A percentile compares a stretch with the other conserved stretches of the same genome.
These are phyloP conservation scores for Hortiboletus campestris DNA, from an alignment of 768 basidiomycete genomes.

Conservation along the genomic window DNA sequence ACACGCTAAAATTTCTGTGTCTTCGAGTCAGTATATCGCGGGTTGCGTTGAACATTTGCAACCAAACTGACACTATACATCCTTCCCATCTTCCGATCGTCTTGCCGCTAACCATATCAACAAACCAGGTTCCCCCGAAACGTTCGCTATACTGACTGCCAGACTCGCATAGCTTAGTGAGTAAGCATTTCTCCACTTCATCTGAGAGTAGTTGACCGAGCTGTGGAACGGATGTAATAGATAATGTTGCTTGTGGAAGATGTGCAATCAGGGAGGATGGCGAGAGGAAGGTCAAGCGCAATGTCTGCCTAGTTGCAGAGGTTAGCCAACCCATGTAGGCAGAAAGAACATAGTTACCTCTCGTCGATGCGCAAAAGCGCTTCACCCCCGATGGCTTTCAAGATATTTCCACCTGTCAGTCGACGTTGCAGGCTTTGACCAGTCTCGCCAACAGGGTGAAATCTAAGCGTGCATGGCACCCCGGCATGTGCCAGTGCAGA, in stretches of 20 bases:
- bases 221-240: constrained; percentile 73
- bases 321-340: neutral
- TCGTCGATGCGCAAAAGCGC: constrained; percentile 69
- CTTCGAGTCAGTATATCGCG: constrained; percentile 4
- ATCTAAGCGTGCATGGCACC: constrained; percentile 54
- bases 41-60: neutral
- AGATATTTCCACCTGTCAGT: constrained; percentile 40
- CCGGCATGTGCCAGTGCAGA: constrained; percentile 51
- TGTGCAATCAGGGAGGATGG: constrained; percentile 78
- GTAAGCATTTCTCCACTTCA: constrained; percentile 71
- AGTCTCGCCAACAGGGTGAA: constrained; percentile 65
- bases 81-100: constrained; percentile 79
- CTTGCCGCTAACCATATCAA: constrained; percentile 63
- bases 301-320: constrained; percentile 51
- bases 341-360: constrained; percentile 39
- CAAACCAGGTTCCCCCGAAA: constrained; percentile 67
- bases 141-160: constrained; percentile 55
- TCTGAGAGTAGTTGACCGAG: constrained; percentile 71
- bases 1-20: constrained; percentile 63
- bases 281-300: constrained; percentile 73
- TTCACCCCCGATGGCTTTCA: constrained; percentile 62
- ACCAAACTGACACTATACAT: constrained; percentile 59
- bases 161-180: constrained; percentile 66
- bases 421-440: constrained; percentile 54
- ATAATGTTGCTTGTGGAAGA: constrained; percentile 73